phyloP scores from a whole-genome alignment of 73 alveolate species.

The Halteria grandinella region DNA sequence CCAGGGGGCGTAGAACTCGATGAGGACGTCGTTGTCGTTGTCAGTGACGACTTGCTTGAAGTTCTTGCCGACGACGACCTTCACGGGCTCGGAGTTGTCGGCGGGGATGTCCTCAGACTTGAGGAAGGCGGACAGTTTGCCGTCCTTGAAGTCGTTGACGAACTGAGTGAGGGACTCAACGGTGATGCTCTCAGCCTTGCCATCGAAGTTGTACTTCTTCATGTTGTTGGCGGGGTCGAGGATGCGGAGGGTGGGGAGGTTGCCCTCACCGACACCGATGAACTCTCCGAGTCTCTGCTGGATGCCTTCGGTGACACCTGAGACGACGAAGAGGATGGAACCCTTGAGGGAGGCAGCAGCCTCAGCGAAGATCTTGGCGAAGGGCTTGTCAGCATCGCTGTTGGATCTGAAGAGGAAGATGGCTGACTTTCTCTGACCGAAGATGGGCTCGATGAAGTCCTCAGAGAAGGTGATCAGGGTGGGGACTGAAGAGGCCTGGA shows the following conservation, averaged over 20 bases:
- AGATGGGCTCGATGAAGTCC: constrained; percentile 86
- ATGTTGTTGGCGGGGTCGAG: constrained; percentile 79
- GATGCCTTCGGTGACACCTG: constrained; percentile 82
- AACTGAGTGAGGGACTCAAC: constrained; percentile 65
- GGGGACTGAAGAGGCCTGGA: constrained; percentile 79
- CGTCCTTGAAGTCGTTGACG: constrained; percentile 76
- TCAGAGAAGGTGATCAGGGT: constrained; percentile 88
- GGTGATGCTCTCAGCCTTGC: constrained; percentile 63
- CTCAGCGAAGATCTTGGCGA: constrained; percentile 72
- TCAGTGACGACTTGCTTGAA: constrained; percentile 88
- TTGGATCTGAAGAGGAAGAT: constrained; percentile 85
- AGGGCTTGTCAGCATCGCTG: constrained; percentile 66
- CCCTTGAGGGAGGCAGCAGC: constrained; percentile 83
- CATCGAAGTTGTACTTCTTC: constrained; percentile 74
- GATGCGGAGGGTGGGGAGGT: constrained; percentile 79
- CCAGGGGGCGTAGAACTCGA: constrained; percentile 98
- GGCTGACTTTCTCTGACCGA: constrained; percentile 84
- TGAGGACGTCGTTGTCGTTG: constrained; percentile 88
- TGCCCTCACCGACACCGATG: constrained; percentile 77
- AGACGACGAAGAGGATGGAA: constrained; percentile 72
- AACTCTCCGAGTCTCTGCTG: constrained; percentile 87
- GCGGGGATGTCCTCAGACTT: constrained; percentile 94
- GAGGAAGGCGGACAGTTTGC: constrained; percentile 76
- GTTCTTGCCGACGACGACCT: constrained; percentile 91
- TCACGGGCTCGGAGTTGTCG: constrained; percentile 79